Conservation (phyloP, 2,329 filamentous ascomycete species). For the Bipolaris sorokiniana region DNA sequence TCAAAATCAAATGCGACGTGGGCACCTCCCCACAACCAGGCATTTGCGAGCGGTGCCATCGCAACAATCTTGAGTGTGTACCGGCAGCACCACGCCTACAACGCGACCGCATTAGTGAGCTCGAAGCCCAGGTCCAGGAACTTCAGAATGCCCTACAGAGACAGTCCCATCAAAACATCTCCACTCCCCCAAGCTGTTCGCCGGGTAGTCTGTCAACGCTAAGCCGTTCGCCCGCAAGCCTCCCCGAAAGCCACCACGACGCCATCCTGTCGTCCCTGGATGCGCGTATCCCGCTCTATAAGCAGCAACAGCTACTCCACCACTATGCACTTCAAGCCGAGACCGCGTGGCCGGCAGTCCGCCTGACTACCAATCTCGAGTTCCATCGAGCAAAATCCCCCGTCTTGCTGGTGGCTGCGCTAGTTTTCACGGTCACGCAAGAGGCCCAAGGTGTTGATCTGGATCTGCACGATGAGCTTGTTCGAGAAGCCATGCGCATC, state of each 20-base stretch:
- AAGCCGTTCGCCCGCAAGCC: slow-evolving; percentile 13
- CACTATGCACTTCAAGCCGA: slow-evolving; percentile 24
- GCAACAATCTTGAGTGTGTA: slow-evolving; percentile 30
- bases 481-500: slow-evolving; percentile 30
- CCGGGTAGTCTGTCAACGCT: slow-evolving; percentile 14
- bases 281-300: slow-evolving; percentile 23
- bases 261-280: slow-evolving; percentile 31
- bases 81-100: slow-evolving; percentile 37
- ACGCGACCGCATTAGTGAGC: slow-evolving; percentile 35
- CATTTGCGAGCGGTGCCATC: slow-evolving; percentile 33
- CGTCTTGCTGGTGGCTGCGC: slow-evolving; percentile 28
- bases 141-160: slow-evolving; percentile 24
- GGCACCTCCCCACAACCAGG: slow-evolving; percentile 19
- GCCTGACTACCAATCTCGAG: slow-evolving; percentile 18
- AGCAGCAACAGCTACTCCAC: slow-evolving; percentile 30
- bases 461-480: slow-evolving; percentile 35
- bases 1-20: slow-evolving; percentile 41
- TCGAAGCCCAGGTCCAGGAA: slow-evolving; percentile 34
- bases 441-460: slow-evolving; percentile 26
- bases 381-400: slow-evolving; percentile 31
- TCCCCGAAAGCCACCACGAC: slow-evolving; percentile 22
- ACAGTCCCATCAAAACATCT: slow-evolving; percentile 19
- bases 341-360: slow-evolving; percentile 30
- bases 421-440: slow-evolving; percentile 30
- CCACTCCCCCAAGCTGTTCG: slow-evolving; percentile 25